Percentiles rank a stretch among this genome's conserved stretches.
These are phyloP conservation scores for Artemisia argyi DNA, from an alignment of 129 eudicot species.

Conservation along the genomic window DNA sequence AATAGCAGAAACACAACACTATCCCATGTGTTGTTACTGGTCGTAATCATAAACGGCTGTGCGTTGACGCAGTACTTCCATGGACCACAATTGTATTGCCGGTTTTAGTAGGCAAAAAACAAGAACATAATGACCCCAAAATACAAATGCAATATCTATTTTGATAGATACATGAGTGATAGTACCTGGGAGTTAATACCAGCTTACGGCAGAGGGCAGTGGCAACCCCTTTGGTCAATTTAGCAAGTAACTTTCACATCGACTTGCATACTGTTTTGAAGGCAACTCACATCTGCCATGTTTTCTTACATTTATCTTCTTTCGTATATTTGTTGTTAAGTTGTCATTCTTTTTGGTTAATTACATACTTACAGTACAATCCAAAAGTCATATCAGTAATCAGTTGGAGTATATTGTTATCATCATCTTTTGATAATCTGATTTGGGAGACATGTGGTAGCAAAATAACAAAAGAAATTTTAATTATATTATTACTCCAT, in stretches of 20 bases:
- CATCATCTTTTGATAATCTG: no score
- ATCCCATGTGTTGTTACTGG: background rate
- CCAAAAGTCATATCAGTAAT: no score
- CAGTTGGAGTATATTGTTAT: no score
- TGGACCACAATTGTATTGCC: background rate
- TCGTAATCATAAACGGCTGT: constrained; percentile 1
- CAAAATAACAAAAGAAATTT: no score
- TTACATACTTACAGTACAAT: no score
- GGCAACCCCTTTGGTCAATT: constrained; percentile 8
- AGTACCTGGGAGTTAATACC: background rate
- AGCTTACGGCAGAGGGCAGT: constrained; percentile 10
- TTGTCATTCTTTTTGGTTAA: background rate
- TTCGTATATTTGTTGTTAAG: background rate
- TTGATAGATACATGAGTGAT: constrained; percentile 2
- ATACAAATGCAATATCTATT: background rate
- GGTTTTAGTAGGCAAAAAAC: background rate
- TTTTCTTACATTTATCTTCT: background rate
- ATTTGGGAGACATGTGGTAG: no score
- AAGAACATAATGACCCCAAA: background rate
- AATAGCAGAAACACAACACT: background rate
- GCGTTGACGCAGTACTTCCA: background rate
- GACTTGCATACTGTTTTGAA: constrained; percentile 12
- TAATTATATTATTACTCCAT: no score
- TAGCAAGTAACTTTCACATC: background rate
- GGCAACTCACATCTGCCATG: constrained; percentile 5